Base-by-base conservation (phyloP, 2,329 filamentous ascomycete species). In the Cladorrhinum sp. region DNA sequence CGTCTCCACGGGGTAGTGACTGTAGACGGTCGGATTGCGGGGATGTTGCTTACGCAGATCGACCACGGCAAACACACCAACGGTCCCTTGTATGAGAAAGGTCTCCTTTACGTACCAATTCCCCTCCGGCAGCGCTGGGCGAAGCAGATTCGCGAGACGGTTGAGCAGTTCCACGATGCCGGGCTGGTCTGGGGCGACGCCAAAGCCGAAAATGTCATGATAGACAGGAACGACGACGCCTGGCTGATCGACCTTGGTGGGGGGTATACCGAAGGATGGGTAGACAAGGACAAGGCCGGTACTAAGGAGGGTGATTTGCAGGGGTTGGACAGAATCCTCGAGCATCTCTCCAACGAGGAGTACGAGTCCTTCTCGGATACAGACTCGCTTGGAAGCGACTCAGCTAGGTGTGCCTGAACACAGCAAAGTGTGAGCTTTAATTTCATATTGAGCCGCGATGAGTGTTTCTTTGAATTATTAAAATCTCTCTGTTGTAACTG, bases 191-290 rank as follows among this genome's bases (percentile, higher is more conserved):
- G 71, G 72, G 71, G 71, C 9, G 68, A 73, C 64, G 72, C 67
- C 2, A 75, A 72, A 62, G 53, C 69, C 20, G 63, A 56, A 38
- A 76, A 77, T 45, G 70, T 78, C 58, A 64, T 78, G 57, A 71
- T 78, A 36, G 73, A 77, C 61, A 65, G 61, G 22, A 48, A 73
- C 50, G 64, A 71, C 51, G 68, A 77, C 58, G 70, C 72, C 45
- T 76, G 71, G 73, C 69, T 78, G 18, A 73, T 76, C 59, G 74
- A 75, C 64, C 76, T 78, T 61, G 74, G 72, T 1, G 74, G 74
- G 27, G 72, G 74, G 38, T 75, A 71, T 57, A 76, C 74, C 2
- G 60, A 73, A n/a, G 74, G 74, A 13, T 77, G 75, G 75, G 72
- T 77, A 6, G 73, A 75, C 59, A 62, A 72, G 41, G 71, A 76